phyloP scores from a whole-genome alignment of 768 basidiomycete genomes.

The Psilocybe cyanescens region DNA sequence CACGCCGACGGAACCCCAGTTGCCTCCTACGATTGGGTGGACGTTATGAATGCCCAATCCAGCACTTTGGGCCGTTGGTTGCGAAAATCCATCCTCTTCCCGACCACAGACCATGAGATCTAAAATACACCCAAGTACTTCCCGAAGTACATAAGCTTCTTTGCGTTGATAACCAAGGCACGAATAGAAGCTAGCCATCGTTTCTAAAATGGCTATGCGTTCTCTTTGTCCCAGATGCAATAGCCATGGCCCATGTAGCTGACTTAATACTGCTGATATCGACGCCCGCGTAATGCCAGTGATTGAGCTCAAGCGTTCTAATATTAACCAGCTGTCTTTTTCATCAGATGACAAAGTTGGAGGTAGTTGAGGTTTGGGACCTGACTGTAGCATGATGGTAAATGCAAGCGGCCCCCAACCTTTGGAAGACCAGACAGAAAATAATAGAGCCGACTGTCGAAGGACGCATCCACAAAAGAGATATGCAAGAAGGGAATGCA shows the following conservation, averaged over 20 bases:
- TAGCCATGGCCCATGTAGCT: constrained; percentile 87
- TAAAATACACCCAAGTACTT: constrained; percentile 82
- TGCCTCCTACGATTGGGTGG: constrained; percentile 34
- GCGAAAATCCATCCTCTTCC: constrained; percentile 65
- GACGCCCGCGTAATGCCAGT: constrained; percentile 73
- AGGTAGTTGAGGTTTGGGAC: constrained; percentile 59
- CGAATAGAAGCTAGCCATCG: constrained; percentile 74
- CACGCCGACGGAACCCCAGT: constrained; percentile 65
- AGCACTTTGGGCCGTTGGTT: constrained; percentile 43
- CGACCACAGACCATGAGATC: constrained; percentile 87
- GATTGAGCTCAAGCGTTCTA: constrained; percentile 68
- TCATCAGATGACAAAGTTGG: constrained; percentile 56
- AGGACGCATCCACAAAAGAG: constrained; percentile 72
- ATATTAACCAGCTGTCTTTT: constrained; percentile 46
- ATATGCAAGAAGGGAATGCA: constrained; percentile 66
- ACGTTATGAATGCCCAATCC: constrained; percentile 55
- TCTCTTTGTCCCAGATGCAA: constrained; percentile 79
- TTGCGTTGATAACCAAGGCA: constrained; percentile 86
- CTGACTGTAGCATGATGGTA: constrained; percentile 72
- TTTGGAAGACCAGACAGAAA: constrained; percentile 83
- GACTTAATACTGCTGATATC: constrained; percentile 67
- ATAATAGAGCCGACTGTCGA: constrained; percentile 74
- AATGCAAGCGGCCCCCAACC: constrained; percentile 86
- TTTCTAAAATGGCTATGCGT: constrained; percentile 71
- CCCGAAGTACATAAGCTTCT: constrained; percentile 85